A percentile compares a stretch with the other conserved stretches of the same genome.
Conservation (phyloP, 2,329 filamentous ascomycete species). For the Dothistroma septosporum region DNA sequence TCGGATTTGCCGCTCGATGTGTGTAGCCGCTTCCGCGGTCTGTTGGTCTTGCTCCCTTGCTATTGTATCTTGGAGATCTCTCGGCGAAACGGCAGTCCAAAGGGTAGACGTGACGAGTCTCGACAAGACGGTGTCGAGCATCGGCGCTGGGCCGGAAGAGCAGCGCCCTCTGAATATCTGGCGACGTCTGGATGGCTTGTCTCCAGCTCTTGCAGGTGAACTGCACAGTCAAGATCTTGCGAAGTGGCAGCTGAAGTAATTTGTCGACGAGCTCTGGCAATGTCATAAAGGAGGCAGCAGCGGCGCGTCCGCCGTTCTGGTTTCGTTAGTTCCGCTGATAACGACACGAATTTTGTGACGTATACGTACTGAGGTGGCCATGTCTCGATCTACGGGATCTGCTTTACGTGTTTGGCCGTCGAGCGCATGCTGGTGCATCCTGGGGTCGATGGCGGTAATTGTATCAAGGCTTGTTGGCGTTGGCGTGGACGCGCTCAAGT, state of each 20-base stretch:
- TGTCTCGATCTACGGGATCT: too few relatives aligned
- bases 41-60: background rate
- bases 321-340: background rate
- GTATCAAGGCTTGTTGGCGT: too few relatives aligned
- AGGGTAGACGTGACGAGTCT: background rate
- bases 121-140: background rate
- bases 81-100: background rate
- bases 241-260: constrained; percentile 6
- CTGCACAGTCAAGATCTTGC: constrained; percentile 7
- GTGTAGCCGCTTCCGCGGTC: background rate
- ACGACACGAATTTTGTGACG: background rate
- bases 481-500: too few relatives aligned
- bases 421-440: too few relatives aligned
- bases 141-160: background rate
- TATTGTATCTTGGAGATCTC: background rate
- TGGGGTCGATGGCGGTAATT: too few relatives aligned
- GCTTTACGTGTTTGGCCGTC: too few relatives aligned
- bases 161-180: constrained; percentile 2
- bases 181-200: background rate
- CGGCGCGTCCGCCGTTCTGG: background rate
- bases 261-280: constrained; percentile 8
- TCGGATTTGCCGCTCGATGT: background rate
- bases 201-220: background rate
- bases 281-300: background rate
- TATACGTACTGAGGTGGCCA: background rate